Percentiles rank a stretch among this genome's conserved stretches.
Evolutionary conservation across 495 filamentous ascomycete species (phyloP).

Genomic region (Penicillium ucsense): DNA sequence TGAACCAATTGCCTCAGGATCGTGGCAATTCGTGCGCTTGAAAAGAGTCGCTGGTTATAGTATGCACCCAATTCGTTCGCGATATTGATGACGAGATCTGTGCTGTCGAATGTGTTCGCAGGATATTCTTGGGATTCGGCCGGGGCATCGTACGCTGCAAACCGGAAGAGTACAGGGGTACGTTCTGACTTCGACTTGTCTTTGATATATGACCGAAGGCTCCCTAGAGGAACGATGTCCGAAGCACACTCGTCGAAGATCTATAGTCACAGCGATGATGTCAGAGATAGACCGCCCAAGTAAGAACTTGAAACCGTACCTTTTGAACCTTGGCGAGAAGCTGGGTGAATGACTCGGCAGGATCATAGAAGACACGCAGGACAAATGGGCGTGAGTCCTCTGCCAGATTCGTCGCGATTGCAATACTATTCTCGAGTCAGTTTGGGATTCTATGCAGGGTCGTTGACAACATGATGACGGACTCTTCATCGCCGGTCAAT

Average conservation of each 20-base stretch:
- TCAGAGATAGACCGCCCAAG: not conserved
- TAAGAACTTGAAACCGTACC: constrained; percentile 14
- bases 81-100: constrained; percentile 39
- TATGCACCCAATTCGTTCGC: constrained; percentile 35
- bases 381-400: constrained; percentile 41
- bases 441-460: not conserved
- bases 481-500: constrained; percentile 44
- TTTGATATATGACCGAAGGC: constrained; percentile 37
- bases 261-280: constrained; percentile 9
- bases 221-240: constrained; percentile 37
- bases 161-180: constrained; percentile 36
- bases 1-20: constrained; percentile 36
- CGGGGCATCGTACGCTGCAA: constrained; percentile 41
- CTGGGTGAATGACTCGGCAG: constrained; percentile 30
- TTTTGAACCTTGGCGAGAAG: constrained; percentile 38
- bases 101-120: constrained; percentile 36
- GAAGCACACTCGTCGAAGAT: constrained; percentile 33
- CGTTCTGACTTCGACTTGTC: constrained; percentile 33
- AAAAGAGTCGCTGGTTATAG: constrained; percentile 44
- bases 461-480: not conserved
- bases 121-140: constrained; percentile 37
- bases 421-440: constrained; percentile 14
- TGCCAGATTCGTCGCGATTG: constrained; percentile 35
- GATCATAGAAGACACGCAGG: constrained; percentile 32
- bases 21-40: constrained; percentile 34